Evolutionary conservation across 2,329 filamentous ascomycete species (phyloP).

Genomic region (Colletotrichum endophyticum): DNA sequence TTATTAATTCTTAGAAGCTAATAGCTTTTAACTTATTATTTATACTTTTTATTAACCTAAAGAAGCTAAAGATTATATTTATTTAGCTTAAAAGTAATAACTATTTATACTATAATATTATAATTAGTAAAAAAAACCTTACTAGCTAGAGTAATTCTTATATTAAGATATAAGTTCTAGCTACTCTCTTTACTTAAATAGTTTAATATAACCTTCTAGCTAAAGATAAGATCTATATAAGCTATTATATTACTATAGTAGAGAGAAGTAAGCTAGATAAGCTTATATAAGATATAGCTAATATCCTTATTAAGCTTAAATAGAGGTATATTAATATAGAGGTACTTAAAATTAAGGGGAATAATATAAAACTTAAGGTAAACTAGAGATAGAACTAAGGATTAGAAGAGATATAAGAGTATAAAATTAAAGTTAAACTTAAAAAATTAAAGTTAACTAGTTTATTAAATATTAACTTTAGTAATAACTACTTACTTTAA

Average conservation of each 20-base stretch:
- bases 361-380: background rate
- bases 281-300: background rate
- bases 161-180: background rate
- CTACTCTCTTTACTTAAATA: background rate
- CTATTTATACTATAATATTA: background rate
- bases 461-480: background rate
- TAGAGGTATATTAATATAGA: background rate
- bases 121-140: background rate
- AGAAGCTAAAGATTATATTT: background rate
- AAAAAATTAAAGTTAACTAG: background rate
- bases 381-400: background rate
- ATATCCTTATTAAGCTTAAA: background rate
- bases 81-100: background rate
- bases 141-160: background rate
- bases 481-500: background rate
- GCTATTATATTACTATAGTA: background rate
- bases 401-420: background rate
- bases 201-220: background rate
- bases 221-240: background rate
- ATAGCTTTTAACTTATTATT: background rate
- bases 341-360: background rate
- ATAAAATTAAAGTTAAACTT: background rate
- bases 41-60: background rate
- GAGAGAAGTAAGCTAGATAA: background rate
- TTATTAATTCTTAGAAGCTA: background rate